Evolutionary conservation across 768 basidiomycete genomes (phyloP).

Genomic region (Boletus pseudopeckii): DNA sequence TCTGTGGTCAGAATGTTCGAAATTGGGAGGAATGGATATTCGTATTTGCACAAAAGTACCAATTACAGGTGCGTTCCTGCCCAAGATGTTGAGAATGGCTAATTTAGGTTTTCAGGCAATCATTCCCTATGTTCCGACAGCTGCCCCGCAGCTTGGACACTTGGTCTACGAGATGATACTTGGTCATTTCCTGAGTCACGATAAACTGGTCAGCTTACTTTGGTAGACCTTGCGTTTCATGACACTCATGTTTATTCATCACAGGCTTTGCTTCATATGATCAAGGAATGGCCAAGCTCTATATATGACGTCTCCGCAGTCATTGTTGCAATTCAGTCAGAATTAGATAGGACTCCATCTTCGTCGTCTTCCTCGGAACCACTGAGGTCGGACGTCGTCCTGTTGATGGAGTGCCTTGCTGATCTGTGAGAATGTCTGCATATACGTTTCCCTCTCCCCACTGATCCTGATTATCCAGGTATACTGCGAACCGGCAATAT

Average conservation of each 20-base stretch:
- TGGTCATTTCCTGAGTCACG: constrained; percentile 76
- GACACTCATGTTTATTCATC: background rate
- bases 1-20: constrained; percentile 73
- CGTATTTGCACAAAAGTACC: constrained; percentile 74
- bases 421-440: constrained; percentile 60
- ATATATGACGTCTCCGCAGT: constrained; percentile 89
- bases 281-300: constrained; percentile 85
- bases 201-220: constrained; percentile 53
- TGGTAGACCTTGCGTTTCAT: background rate
- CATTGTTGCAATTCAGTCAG: constrained; percentile 82
- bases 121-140: constrained; percentile 86
- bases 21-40: constrained; percentile 98
- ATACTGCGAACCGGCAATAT: constrained; percentile 83
- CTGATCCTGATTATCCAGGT: constrained; percentile 43
- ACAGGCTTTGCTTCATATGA: constrained; percentile 72
- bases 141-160: constrained; percentile 73
- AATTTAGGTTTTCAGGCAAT: constrained; percentile 52
- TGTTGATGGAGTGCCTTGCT: constrained; percentile 92
- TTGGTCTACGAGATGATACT: constrained; percentile 95
- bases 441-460: background rate
- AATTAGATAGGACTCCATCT: constrained; percentile 62
- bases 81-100: background rate
- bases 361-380: constrained; percentile 45
- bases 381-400: constrained; percentile 44
- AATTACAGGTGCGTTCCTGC: constrained; percentile 60